Conservation (phyloP, 495 filamentous ascomycete species). For the Astrothelium subdiscretum region DNA sequence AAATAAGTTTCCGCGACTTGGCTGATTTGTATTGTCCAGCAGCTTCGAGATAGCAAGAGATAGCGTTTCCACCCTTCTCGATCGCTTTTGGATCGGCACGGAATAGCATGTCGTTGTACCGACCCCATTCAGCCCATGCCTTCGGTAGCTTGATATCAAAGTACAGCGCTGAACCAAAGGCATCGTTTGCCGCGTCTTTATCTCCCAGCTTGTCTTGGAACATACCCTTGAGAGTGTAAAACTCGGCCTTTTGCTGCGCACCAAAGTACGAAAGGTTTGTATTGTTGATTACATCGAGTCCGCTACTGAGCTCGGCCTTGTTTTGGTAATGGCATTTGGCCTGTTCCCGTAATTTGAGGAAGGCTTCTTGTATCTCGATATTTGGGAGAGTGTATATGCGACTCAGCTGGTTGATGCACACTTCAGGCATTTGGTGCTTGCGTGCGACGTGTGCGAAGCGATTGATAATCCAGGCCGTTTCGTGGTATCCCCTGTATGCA, state of each 20-base stretch:
- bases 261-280: slow-evolving; percentile 98
- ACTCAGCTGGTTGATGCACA: slow-evolving; percentile 92
- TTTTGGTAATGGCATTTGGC: slow-evolving; percentile 99
- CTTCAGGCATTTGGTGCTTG: slow-evolving; percentile 92
- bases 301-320: slow-evolving; percentile 74
- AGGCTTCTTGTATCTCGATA: slow-evolving; percentile 98
- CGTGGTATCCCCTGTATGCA: slow-evolving; percentile 93
- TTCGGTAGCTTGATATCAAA: slow-evolving; percentile 92
- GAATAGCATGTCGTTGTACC: slow-evolving; percentile 92
- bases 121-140: slow-evolving; percentile 98
- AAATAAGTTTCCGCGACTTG: slow-evolving; percentile 91
- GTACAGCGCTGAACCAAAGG: slow-evolving; percentile 87
- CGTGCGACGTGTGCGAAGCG: slow-evolving; percentile 94
- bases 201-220: slow-evolving; percentile 88
- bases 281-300: slow-evolving; percentile 97
- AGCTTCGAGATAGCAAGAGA: slow-evolving; percentile 93
- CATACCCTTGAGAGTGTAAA: slow-evolving; percentile 99
- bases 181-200: slow-evolving; percentile 80
- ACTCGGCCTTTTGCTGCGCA: slow-evolving; percentile 90
- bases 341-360: slow-evolving; percentile 92
- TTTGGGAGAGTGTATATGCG: slow-evolving; percentile 98
- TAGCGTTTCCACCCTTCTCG: slow-evolving; percentile 71
- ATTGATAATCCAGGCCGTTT: slow-evolving; percentile 99
- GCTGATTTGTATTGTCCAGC: slow-evolving; percentile 91
- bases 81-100: slow-evolving; percentile 75